phyloP scores from a whole-genome alignment of 2,329 filamentous ascomycete genomes.

The Beauveria scarabaeidicola region DNA sequence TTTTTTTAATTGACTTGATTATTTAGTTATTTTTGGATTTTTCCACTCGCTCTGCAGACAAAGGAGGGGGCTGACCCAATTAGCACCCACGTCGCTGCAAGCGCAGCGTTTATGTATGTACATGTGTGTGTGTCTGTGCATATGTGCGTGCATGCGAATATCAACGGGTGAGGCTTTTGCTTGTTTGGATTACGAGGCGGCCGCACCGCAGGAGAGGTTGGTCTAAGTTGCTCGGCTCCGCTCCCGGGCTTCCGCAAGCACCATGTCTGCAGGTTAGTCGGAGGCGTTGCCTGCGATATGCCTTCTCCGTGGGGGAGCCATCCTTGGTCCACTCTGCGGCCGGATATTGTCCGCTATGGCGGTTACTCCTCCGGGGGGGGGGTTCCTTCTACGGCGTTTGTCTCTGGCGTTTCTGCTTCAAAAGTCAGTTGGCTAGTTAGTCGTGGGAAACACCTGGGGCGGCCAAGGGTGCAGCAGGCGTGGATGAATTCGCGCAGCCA shows the following conservation, averaged over 20 bases:
- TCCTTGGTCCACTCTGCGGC: not conserved
- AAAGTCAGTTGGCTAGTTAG: too few relatives aligned
- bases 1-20: not conserved
- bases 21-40: too few relatives aligned
- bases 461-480: too few relatives aligned
- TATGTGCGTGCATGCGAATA: not conserved
- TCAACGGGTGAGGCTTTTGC: not conserved
- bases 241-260: slow-evolving; percentile 1
- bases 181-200: not conserved
- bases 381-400: too few relatives aligned
- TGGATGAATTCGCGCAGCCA: too few relatives aligned
- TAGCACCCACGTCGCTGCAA: not conserved
- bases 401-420: too few relatives aligned
- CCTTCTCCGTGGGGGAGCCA: not conserved
- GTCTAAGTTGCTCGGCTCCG: not conserved
- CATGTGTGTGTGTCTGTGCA: not conserved
- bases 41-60: not conserved
- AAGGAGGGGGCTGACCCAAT: not conserved
- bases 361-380: too few relatives aligned
- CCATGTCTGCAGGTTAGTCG: not conserved
- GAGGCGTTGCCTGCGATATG: not conserved
- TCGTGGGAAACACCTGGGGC: too few relatives aligned
- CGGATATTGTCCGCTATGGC: not conserved
- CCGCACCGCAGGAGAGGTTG: not conserved
- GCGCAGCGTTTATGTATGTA: not conserved